A percentile compares a stretch with the other conserved stretches of the same genome.
Conservation (phyloP, 352 stramenopile genomes). For the Globisporangium spiculum region DNA sequence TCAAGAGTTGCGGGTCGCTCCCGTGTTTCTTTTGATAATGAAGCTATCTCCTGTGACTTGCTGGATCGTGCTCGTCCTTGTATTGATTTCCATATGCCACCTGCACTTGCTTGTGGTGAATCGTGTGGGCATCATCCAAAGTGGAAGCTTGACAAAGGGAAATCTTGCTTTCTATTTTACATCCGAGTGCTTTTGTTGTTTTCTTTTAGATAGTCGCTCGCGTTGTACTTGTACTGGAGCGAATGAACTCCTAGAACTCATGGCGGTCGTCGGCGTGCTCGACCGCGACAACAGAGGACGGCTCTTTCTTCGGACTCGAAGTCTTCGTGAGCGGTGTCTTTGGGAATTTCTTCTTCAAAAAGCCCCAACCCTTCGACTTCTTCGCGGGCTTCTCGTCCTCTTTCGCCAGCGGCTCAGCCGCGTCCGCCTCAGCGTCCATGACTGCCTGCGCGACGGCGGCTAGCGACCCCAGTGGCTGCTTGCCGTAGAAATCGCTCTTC, state of each 20-base stretch:
- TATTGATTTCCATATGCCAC: neutral
- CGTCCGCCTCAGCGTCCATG: constrained; percentile 25
- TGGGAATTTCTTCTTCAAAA: constrained; percentile 15
- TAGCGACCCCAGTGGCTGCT: constrained; percentile 14
- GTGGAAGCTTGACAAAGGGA: neutral
- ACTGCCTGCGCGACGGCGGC: constrained; percentile 15
- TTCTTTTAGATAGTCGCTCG: too few species aligned
- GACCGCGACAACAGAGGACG: constrained; percentile 19
- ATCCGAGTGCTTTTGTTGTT: neutral
- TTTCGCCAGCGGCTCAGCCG: constrained; percentile 1
- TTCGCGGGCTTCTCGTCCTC: constrained; percentile 28
- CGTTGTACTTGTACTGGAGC: too few species aligned
- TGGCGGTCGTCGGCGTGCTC: constrained; percentile 43
- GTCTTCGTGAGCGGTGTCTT: constrained; percentile 14
- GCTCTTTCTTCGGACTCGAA: constrained; percentile 9
- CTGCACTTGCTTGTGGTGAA: too few species aligned
- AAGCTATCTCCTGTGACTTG: neutral
- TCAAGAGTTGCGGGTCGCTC: neutral
- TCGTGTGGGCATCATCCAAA: neutral
- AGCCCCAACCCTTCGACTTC: constrained; percentile 29
- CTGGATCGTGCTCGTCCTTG: neutral
- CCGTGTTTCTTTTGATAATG: neutral
- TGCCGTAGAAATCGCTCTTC: constrained; percentile 22
- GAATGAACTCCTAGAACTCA: constrained; percentile 38
- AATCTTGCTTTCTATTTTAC: neutral